A percentile compares a stretch with the other conserved stretches of the same genome.
phyloP scores from a whole-genome alignment of 306 rosid genomes.

The Pterocarpus santalinus region DNA sequence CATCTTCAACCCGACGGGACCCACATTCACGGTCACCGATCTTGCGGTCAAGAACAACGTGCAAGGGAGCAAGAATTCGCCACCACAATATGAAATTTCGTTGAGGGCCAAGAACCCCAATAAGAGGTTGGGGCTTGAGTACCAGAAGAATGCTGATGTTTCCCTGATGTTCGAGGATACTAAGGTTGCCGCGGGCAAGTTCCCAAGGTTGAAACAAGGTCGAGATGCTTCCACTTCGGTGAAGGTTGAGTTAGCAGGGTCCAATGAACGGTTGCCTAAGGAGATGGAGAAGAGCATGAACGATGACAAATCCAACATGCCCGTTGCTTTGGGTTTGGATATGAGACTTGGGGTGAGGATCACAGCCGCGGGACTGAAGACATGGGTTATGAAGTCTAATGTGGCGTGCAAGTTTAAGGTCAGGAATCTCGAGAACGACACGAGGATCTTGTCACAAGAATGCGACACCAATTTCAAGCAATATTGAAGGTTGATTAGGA shows the following conservation, averaged over 20 bases:
- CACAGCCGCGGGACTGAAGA: background rate
- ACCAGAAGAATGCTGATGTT: background rate
- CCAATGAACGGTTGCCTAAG: constrained; percentile 2
- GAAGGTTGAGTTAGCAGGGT: constrained; percentile 38
- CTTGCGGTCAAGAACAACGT: constrained; percentile 10
- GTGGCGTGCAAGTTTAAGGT: constrained; percentile 58
- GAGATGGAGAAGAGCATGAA: constrained; percentile 33
- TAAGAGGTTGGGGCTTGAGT: constrained; percentile 17
- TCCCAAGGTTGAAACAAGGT: constrained; percentile 45
- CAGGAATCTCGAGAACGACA: background rate
- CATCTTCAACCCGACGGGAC: constrained; percentile 49
- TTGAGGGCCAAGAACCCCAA: constrained; percentile 54
- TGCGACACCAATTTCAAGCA: constrained; percentile 47
- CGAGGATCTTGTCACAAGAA: constrained; percentile 41
- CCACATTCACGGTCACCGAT: constrained; percentile 41
- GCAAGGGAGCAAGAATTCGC: background rate
- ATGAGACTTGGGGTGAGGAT: constrained; percentile 48
- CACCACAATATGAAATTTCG: constrained; percentile 39
- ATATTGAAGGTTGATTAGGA: constrained; percentile 5
- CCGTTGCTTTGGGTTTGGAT: constrained; percentile 32
- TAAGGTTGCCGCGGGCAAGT: constrained; percentile 50
- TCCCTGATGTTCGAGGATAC: background rate
- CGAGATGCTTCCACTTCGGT: background rate
- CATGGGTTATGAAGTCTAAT: constrained; percentile 46
- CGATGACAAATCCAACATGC: background rate